A percentile compares a stretch with the other conserved stretches of the same genome.
Evolutionary conservation across 768 basidiomycete genomes (phyloP).

Genomic region (Arthromyces matolae): DNA sequence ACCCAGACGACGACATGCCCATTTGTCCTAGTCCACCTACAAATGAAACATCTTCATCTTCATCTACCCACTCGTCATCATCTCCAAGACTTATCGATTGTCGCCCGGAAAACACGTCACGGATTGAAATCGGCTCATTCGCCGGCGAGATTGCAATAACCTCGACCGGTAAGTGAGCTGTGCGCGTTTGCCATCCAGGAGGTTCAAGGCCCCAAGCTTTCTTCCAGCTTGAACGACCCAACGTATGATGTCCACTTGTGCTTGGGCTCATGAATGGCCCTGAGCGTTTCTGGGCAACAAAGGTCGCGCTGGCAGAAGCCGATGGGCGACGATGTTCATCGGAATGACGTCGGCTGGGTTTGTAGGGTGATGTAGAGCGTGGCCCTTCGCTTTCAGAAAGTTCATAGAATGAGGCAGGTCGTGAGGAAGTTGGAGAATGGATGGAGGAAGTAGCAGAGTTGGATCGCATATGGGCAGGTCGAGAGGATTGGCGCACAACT

Average conservation of each 20-base stretch:
- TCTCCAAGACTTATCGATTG: constrained; percentile 60
- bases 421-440: constrained; percentile 71
- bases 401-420: constrained; percentile 77
- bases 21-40: constrained; percentile 78
- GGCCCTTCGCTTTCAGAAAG: constrained; percentile 63
- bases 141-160: constrained; percentile 68
- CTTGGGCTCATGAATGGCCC: constrained; percentile 66
- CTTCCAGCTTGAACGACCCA: constrained; percentile 80
- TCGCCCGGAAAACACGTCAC: constrained; percentile 80
- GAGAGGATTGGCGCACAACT: constrained; percentile 58
- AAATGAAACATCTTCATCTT: constrained; percentile 77
- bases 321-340: constrained; percentile 43
- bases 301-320: constrained; percentile 49
- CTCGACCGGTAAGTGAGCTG: constrained; percentile 68
- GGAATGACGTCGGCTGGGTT: constrained; percentile 41
- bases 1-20: constrained; percentile 32
- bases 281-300: constrained; percentile 78
- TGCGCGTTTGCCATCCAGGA: constrained; percentile 75
- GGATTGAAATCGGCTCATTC: constrained; percentile 46
- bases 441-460: constrained; percentile 77
- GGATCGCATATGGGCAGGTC: constrained; percentile 61
- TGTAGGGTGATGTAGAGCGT: constrained; percentile 65
- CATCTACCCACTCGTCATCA: constrained; percentile 87
- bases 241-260: constrained; percentile 34
- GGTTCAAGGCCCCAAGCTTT: constrained; percentile 87